Base-by-base conservation (phyloP, 768 basidiomycete genomes). In the Boletus subcaerulescens region DNA sequence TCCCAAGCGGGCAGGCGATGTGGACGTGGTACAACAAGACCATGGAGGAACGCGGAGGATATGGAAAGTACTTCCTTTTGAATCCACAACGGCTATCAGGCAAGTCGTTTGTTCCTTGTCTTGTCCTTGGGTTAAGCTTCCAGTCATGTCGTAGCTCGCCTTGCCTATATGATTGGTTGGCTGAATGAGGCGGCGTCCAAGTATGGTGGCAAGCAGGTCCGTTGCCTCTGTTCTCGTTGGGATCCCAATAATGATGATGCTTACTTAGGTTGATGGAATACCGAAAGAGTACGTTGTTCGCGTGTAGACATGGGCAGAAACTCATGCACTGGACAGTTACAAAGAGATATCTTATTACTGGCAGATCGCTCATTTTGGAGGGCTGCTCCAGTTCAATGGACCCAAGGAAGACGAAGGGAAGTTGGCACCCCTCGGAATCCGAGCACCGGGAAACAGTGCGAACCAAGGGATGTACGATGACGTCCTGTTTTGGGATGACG, bases 151-250 rank as follows among this genome's bases (percentile, higher is more conserved):
- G 10, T 32, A 56, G 61, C 18, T 3, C 10, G 7, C 1, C 0
- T 54, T 6, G 5, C 32, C 1, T 49, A 35, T 29, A 15, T 60
- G 5, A 31, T 46, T 0, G 50, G 58, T 11, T 63, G 62, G 62
- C 14, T 63, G 45, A 55, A 63, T 31, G 22, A 49, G 14, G 55
- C 55, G 9, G 58, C 50, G 5, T 48, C 15, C 44, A 52, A 52
- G 33, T 60, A 56, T 6, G 62, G 61, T n/a, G 58, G 61, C 13
- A 63, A 60, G 35, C 58, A 63, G 51, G 62, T 62, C 26, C 18
- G 50, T 56, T 11, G 18, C 11, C 11, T 13, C 2, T 29, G 17
- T 44, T 18, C 12, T 35, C 12, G 7, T 20, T 2, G 26, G 15
- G n/a, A 13, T 11, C 17, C 26, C 20, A 22, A 9, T 24, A 26